Conservation (phyloP, 106 monocot genomes). For the Phalaenopsis aphrodite region DNA sequence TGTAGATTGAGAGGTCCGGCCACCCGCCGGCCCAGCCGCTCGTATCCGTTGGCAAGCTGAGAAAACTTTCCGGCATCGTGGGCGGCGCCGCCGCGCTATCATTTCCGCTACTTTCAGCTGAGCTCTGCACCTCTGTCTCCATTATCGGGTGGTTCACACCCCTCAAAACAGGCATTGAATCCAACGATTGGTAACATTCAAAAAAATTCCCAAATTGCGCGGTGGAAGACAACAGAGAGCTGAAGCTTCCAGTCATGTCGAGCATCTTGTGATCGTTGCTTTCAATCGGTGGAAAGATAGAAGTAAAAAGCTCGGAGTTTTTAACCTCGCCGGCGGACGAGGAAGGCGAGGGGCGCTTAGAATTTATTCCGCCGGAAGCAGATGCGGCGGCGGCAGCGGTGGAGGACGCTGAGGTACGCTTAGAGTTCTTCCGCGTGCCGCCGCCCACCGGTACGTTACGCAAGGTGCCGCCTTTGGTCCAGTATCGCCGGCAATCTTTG, state of each 20-base stretch:
- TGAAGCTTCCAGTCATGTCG: slow-evolving; percentile 4
- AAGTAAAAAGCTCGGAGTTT: not conserved
- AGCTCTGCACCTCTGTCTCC: slow-evolving; percentile 5
- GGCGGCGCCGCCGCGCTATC: not conserved
- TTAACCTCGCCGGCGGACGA: not conserved
- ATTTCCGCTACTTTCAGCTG: not conserved
- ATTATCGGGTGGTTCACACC: not conserved
- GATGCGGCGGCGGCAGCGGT: not conserved
- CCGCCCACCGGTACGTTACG: slow-evolving; percentile 83
- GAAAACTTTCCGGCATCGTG: not conserved
- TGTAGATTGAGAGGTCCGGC: slow-evolving; percentile 37
- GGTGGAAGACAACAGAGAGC: slow-evolving; percentile 5
- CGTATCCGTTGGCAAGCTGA: not conserved
- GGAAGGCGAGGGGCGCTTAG: not conserved
- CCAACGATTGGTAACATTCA: not conserved
- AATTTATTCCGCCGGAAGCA: not conserved
- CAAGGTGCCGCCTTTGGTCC: slow-evolving; percentile 88
- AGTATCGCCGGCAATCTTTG: slow-evolving; percentile 81
- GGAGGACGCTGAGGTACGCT: not conserved
- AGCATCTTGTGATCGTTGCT: not conserved
- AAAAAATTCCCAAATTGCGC: not conserved
- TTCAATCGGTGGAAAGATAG: not conserved
- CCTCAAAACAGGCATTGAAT: not conserved
- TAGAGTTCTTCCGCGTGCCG: slow-evolving; percentile 17
- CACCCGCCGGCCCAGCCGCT: slow-evolving; percentile 13